Evolutionary conservation across 805 yeast genomes (phyloP), one percentile per base, ranked within the genome.

Genomic region (Cyberlindnera japonica): DNA sequence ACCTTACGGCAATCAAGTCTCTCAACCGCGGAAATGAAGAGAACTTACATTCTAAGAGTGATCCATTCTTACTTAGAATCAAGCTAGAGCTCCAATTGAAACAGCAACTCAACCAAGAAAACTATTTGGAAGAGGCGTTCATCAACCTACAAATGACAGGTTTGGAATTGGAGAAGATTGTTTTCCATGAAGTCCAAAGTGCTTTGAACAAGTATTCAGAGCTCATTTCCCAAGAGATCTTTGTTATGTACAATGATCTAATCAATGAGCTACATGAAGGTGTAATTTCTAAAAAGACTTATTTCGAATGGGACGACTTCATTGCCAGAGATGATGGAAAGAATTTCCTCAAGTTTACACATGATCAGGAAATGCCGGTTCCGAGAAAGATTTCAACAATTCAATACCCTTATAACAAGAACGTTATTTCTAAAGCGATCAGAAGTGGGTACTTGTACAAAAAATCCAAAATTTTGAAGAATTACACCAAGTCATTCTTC

Each of bases 221-320:
- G 51, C 64, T 83, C 36, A 67, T 87, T 40, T 84, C 83, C 17
- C 79, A 78, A 50, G 89, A 85, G 59, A 81, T 88, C 31, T 81
- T 80, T 49, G 68, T 83, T 33, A 78, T 85, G 25, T 76, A 84
- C 49, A 79, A 79, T 45, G 73, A 72, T 33, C 62, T 86, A 44
- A 70, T 82, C 37, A 79, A 87, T 15, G 81, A 77, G 58, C 64
- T 86, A 40, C 81, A 78, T 48, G 54, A 64, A 24, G 89, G 89
- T 3, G 76, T 89, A 43, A 74, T 88, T 40, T 72, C 83, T 26
- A 81, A 83, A 56, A 88, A 83, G 47, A 76, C 91, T 5, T 71
- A 72, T 29, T 78, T 79, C 57, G 98, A 91, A 68, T 91, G 97
- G 96, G 86, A 84, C 47, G 73, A 83, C 18, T 93, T 87, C 48